Evolutionary conservation across 31 red algal species (phyloP), one percentile per base, ranked within the genome.

Genomic region (Odonthalia washingtoniensis): DNA sequence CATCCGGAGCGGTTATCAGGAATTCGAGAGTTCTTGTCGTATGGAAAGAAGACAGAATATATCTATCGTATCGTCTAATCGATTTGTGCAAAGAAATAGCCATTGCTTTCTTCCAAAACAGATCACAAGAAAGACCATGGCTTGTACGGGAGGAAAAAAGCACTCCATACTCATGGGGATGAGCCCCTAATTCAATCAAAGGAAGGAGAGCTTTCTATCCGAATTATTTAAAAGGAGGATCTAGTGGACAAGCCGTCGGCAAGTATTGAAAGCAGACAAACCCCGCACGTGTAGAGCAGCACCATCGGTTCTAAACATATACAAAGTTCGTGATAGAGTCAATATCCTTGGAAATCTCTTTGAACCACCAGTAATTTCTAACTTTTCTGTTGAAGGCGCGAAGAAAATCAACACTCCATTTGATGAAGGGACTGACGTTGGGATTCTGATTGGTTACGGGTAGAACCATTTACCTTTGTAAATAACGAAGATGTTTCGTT

Each of bases 131-230:
- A 32, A 16, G 76, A 35, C 92, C 92, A 66, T 98, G 93, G 96
- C 79, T 98, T 32, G 85, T 98, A 17, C 89, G 91, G 35, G 92
- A 84, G 24, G 90, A 85, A 37, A 89, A 94, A 37, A 89, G 79
- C 35, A 91, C 91, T 72, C 79, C 92, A 2, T 98, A 98, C 82
- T 88, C 92, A 1, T 98, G 96, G 96, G 96, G 95, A n/a, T n/a
- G 62, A 77, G 95, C 72, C 96, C 93, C 45, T 93, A 46, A 83
- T 78, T 37, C 65, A 83, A 24, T 78, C 85, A 69, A 80, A 82
- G 9, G 52, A 87, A 32, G 64, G 93, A 60, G 40, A 67, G 53
- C 72, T 98, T 46, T 70, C 70, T 18, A 84, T 98, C 28, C 77
- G 94, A 35, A 90, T 91, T 30, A 65, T 98, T 30, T 89, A 93